Percentiles rank a stretch among this genome's conserved stretches.
Conservation (phyloP, 257 asterid species). For the Solanum boliviense region DNA sequence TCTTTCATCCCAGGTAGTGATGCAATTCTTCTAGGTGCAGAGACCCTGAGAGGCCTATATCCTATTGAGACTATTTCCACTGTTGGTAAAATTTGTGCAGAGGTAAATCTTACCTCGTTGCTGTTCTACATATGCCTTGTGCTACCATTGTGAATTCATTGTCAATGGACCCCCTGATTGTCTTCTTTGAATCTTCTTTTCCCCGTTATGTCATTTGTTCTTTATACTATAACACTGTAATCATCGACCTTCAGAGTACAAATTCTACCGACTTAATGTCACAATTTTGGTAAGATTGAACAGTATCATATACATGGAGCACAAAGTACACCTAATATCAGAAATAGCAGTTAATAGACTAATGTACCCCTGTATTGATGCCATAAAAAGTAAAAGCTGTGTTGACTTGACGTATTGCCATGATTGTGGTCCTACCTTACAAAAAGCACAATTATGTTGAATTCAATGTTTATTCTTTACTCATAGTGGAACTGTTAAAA, state of each 20-base stretch:
- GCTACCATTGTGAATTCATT: neutral
- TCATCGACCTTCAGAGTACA: neutral
- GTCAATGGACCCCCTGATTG: neutral
- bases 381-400: neutral
- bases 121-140: neutral
- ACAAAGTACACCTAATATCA: neutral
- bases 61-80: constrained; percentile 80
- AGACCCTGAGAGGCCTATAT: constrained; percentile 83
- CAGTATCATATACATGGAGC: neutral
- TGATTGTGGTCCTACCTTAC: neutral
- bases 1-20: constrained; percentile 56
- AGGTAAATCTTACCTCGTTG: constrained; percentile 18
- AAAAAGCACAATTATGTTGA: neutral
- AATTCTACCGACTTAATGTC: neutral
- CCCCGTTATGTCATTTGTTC: neutral
- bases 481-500: neutral
- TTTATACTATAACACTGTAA: neutral
- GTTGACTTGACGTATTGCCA: neutral
- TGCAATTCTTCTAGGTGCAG: constrained; percentile 97
- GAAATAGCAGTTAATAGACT: neutral
- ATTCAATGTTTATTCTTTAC: neutral
- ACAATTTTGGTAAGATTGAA: neutral
- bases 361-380: neutral
- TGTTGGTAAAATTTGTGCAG: constrained; percentile 84
- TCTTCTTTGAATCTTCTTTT: neutral